These are phyloP conservation scores for Pleochaeta shiraiana DNA, from an alignment of 2,329 filamentous ascomycete species.

Conservation along the genomic window DNA sequence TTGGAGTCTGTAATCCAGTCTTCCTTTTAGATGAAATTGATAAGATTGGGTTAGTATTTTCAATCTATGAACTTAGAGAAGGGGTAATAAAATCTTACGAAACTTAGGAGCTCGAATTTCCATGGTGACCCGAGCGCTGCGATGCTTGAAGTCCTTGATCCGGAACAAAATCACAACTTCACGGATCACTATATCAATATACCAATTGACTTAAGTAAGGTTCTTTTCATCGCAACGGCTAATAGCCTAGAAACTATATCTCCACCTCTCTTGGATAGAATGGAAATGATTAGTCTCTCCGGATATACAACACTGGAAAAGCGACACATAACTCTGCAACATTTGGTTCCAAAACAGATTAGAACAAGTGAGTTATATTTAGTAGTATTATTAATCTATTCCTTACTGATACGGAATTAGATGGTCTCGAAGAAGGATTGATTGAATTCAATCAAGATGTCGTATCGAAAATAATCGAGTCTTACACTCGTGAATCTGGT, in stretches of 20 bases:
- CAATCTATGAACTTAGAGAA: not conserved
- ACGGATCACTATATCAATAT: constrained; percentile 93
- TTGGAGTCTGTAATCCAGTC: constrained; percentile 86
- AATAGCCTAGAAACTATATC: constrained; percentile 92
- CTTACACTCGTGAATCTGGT: constrained; percentile 89
- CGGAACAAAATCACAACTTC: constrained; percentile 90
- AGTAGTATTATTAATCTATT: too few species aligned
- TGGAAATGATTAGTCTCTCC: constrained; percentile 87
- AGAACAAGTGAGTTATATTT: constrained; percentile 32
- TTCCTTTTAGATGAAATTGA: constrained; percentile 96
- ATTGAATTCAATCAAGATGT: constrained; percentile 63
- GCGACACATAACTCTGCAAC: constrained; percentile 75
- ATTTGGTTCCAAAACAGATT: constrained; percentile 93
- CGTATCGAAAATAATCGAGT: constrained; percentile 85
- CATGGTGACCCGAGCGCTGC: constrained; percentile 92
- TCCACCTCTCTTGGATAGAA: constrained; percentile 77
- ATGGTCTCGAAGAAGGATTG: constrained; percentile 59
- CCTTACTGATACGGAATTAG: too few species aligned
- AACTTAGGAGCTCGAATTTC: constrained; percentile 48
- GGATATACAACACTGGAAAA: constrained; percentile 98
- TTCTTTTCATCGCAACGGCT: constrained; percentile 92
- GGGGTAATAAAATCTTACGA: not conserved
- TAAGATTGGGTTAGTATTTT: constrained; percentile 41
- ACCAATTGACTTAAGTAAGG: constrained; percentile 86
- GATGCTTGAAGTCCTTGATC: constrained; percentile 94